Percentiles rank a stretch among this genome's conserved stretches.
phyloP scores from a whole-genome alignment of 345 rosid species.

The Psidium guajava region DNA sequence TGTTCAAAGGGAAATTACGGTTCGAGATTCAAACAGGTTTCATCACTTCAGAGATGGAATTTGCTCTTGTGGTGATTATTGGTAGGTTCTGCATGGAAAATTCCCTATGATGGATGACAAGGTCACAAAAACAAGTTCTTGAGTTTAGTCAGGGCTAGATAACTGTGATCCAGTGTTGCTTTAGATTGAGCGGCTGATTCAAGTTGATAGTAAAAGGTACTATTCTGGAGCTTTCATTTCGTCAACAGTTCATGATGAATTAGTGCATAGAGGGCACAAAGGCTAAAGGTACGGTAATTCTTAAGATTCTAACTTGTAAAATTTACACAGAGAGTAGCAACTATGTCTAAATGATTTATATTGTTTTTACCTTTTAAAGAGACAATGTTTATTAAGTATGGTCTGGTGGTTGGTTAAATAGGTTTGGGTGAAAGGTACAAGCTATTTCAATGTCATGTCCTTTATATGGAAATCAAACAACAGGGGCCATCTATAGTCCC shows the following conservation, averaged over 20 bases:
- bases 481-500: no score
- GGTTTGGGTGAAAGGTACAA: background rate
- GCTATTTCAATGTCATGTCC: background rate
- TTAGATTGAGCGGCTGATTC: background rate
- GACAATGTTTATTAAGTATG: background rate
- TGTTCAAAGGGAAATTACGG: slow-evolving; percentile 61
- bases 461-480: no score
- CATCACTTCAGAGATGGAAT: slow-evolving; percentile 69
- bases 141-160: background rate
- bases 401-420: background rate
- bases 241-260: background rate
- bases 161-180: background rate
- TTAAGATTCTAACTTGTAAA: background rate
- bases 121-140: background rate
- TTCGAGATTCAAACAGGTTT: slow-evolving; percentile 84
- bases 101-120: background rate
- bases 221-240: background rate
- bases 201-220: background rate
- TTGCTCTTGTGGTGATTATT: slow-evolving; percentile 78
- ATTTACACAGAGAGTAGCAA: background rate
- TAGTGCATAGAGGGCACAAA: background rate
- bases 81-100: slow-evolving; percentile 25
- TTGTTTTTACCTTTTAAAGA: background rate
- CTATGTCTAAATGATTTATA: background rate
- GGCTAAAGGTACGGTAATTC: background rate